These are phyloP conservation scores for Botrytis fragariae DNA, from an alignment of 2,329 filamentous ascomycete species.

Conservation along the genomic window DNA sequence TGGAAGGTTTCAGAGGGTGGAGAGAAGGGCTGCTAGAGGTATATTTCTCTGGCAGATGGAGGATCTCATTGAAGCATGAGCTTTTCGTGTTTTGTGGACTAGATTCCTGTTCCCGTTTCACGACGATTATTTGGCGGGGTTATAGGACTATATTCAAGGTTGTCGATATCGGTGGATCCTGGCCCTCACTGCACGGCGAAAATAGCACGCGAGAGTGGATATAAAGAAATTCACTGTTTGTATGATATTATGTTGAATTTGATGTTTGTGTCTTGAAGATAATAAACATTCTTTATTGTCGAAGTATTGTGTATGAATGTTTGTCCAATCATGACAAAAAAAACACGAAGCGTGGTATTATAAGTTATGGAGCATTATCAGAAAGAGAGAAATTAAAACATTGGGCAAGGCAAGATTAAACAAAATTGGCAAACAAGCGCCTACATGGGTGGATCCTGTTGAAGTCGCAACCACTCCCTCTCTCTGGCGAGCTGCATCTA, in stretches of 20 bases:
- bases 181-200: slow-evolving; percentile 18
- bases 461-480: not conserved
- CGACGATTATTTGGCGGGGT: slow-evolving; percentile 35
- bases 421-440: slow-evolving; percentile 20
- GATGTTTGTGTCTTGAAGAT: slow-evolving; percentile 19
- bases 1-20: slow-evolving; percentile 27
- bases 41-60: slow-evolving; percentile 32
- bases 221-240: slow-evolving; percentile 14
- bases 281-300: slow-evolving; percentile 28
- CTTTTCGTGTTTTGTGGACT: slow-evolving; percentile 28
- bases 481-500: slow-evolving; percentile 1
- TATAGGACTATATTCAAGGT: slow-evolving; percentile 34
- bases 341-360: not conserved
- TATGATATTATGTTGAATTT: slow-evolving; percentile 17
- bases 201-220: slow-evolving; percentile 18
- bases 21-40: slow-evolving; percentile 29
- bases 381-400: slow-evolving; percentile 6
- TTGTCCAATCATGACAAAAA: slow-evolving; percentile 24
- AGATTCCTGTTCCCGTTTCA: slow-evolving; percentile 36
- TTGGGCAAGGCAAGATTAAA: slow-evolving; percentile 3
- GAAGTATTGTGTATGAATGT: slow-evolving; percentile 26
- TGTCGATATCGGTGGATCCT: slow-evolving; percentile 32
- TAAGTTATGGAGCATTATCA: slow-evolving; percentile 1
- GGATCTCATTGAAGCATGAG: slow-evolving; percentile 37
- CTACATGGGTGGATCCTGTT: slow-evolving; percentile 5